These are phyloP conservation scores for Ustilago nuda DNA, from an alignment of 1,284 basidiomycete species.

Conservation along the genomic window DNA sequence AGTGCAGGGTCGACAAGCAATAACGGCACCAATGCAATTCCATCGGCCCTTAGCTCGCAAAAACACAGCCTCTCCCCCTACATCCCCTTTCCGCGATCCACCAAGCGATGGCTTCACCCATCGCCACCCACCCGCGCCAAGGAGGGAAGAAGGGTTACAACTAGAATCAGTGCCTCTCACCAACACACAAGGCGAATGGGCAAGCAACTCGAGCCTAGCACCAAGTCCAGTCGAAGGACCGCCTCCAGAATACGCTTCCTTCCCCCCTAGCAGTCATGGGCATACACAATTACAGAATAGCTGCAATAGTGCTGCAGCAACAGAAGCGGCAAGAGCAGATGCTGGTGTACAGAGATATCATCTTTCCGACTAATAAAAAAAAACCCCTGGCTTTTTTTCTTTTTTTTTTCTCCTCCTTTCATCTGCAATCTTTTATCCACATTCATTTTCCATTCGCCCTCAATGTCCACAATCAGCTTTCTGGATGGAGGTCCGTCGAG, in stretches of 20 bases:
- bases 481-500: too few species aligned
- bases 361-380: slow-evolving; percentile 16
- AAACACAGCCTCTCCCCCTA: not conserved
- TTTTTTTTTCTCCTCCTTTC: too few species aligned
- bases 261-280: not conserved
- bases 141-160: not conserved
- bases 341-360: slow-evolving; percentile 28
- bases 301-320: too few species aligned
- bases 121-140: not conserved
- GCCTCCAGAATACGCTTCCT: slow-evolving; percentile 3
- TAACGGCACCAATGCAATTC: slow-evolving; percentile 30
- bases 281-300: not conserved
- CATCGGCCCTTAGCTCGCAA: slow-evolving; percentile 26
- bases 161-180: slow-evolving; percentile 6
- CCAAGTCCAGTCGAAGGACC: slow-evolving; percentile 1
- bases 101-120: not conserved
- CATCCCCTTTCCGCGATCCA: slow-evolving; percentile 35
- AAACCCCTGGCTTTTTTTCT: slow-evolving; percentile 5
- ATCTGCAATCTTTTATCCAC: not conserved
- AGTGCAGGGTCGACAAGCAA: slow-evolving; percentile 8
- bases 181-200: slow-evolving; percentile 22
- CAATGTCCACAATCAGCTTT: not conserved
- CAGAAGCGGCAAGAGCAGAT: slow-evolving; percentile 5
- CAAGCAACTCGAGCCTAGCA: slow-evolving; percentile 6
- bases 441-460: not conserved